Conservation (phyloP, 805 yeast species). For the Candida vaughaniae region DNA sequence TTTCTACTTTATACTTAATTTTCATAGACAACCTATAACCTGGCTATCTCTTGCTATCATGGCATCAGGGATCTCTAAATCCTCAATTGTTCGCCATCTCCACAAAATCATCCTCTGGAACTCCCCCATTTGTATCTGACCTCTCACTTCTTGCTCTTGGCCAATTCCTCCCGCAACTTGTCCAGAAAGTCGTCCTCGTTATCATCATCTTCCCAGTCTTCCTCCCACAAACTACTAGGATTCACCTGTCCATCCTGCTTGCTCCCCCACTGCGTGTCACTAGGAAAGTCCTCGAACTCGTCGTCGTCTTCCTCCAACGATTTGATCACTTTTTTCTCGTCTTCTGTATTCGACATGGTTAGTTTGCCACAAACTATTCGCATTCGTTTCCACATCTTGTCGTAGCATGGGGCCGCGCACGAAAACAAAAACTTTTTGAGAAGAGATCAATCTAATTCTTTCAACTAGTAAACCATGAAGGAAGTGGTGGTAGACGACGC, state of each 20-base stretch:
- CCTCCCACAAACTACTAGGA: conserved; percentile 82
- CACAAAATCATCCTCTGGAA: too few species aligned
- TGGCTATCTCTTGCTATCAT: too few species aligned
- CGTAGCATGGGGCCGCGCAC: too few species aligned
- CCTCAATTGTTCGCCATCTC: too few species aligned
- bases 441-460: not conserved
- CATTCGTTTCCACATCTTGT: too few species aligned
- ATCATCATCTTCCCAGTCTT: conserved; percentile 97
- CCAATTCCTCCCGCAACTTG: conserved; percentile 56
- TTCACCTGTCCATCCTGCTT: conserved; percentile 51
- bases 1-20: too few species aligned
- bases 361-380: not conserved
- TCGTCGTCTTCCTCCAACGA: conserved; percentile 95
- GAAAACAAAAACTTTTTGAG: conserved; percentile 5
- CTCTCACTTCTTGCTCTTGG: conserved; percentile 12
- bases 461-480: too few species aligned
- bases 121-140: too few species aligned
- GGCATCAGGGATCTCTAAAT: too few species aligned
- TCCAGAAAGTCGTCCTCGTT: conserved; percentile 85
- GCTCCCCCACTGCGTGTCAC: conserved; percentile 81
- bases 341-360: conserved; percentile 1
- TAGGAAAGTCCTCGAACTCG: conserved; percentile 96
- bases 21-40: too few species aligned
- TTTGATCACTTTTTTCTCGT: conserved; percentile 49
- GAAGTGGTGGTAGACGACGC: conserved; percentile 69